Base-by-base conservation (phyloP, 2,329 filamentous ascomycete species). In the Aspergillus versicolor region DNA sequence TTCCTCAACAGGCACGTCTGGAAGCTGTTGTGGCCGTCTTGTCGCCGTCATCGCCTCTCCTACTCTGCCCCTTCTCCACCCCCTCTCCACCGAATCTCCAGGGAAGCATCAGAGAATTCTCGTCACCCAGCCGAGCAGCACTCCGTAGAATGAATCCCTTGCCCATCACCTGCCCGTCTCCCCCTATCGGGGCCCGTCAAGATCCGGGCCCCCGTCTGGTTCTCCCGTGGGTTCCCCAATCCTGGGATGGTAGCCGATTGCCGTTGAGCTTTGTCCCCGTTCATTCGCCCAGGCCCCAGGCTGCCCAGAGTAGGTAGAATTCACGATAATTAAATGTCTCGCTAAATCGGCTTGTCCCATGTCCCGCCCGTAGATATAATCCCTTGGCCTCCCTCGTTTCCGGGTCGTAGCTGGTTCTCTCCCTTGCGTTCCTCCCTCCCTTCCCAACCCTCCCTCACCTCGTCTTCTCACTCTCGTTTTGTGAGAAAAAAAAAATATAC, bases 181-280 rank as follows among this genome's bases (percentile, higher is more conserved):
- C 38, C 27, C 41, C 32, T 32, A n/a, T 24, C 19, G 63, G 57
- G 57, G 50, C 54, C 47, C 64, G 63, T 57, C 59, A 54, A 64
- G 65, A 70, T 70, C 67, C 65, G 69, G 68, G 66, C 67, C 68
- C 68, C 66, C 65, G 54, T 63, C 65, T 66, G 55, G 63, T 60
- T 54, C 45, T 63, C 61, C 62, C 63, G 65, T 64, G 61, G 59
- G 55, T 54, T 54, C 54, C 56, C 60, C 55, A 57, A 61, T 61
- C 61, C 56, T 55, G 54, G 52, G 50, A 56, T 61, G 54, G 52
- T 52, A 56, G 53, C 52, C 48, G 61, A 56, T 54, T 59, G 56
- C 56, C 56, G 56, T 55, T 59, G 40, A 21, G 57, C 56, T 37
- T 41, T 44, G 53, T 27, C 50, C 45, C 44, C 54, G 56, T 45